A percentile compares a stretch with the other conserved stretches of the same genome.
Conservation (phyloP, 495 filamentous ascomycete species). For the Aspergillus nidulans region DNA sequence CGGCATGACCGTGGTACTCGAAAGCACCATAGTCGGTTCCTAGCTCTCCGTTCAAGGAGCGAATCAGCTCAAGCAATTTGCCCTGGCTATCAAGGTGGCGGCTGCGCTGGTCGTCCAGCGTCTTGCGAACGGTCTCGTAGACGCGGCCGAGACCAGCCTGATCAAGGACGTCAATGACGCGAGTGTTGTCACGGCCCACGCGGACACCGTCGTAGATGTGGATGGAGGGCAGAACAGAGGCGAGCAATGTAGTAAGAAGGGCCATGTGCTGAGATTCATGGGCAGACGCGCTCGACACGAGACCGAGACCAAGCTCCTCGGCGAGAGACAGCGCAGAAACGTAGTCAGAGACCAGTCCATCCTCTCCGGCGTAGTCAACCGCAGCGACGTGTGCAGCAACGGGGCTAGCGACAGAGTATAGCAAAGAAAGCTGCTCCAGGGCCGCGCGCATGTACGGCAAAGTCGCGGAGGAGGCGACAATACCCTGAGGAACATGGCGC, state of each 20-base stretch:
- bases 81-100: conserved; percentile 70
- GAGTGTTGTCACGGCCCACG: conserved; percentile 77
- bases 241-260: conserved; percentile 78
- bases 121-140: conserved; percentile 64
- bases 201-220: conserved; percentile 91
- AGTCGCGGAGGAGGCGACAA: conserved; percentile 79
- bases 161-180: conserved; percentile 80
- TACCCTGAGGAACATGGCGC: conserved; percentile 82
- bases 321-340: conserved; percentile 70
- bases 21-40: conserved; percentile 90
- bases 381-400: conserved; percentile 94
- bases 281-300: conserved; percentile 78
- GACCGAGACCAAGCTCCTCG: conserved; percentile 86
- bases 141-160: conserved; percentile 62
- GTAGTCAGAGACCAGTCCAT: conserved; percentile 84
- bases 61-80: conserved; percentile 68
- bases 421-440: conserved; percentile 81
- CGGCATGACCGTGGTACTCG: conserved; percentile 85
- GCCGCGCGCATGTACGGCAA: conserved; percentile 75
- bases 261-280: conserved; percentile 96
- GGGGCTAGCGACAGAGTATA: conserved; percentile 86
- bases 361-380: conserved; percentile 71
- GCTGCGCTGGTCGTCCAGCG: conserved; percentile 54
- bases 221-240: conserved; percentile 73
- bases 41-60: conserved; percentile 84